These are phyloP conservation scores for Durusdinium trenchii DNA, from an alignment of 73 alveolate genomes.

Conservation along the genomic window DNA sequence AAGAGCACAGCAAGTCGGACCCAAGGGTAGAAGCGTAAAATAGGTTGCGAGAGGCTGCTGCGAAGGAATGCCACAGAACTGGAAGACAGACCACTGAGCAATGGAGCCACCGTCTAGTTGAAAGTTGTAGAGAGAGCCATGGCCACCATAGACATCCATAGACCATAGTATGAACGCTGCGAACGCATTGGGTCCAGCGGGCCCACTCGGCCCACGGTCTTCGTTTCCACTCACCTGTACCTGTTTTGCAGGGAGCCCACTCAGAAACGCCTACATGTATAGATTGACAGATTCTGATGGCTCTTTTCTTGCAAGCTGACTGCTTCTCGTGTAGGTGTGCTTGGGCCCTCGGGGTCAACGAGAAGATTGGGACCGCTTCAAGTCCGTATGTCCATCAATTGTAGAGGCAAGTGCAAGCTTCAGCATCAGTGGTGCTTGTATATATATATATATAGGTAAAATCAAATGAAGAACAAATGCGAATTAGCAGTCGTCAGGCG, in stretches of 20 bases:
- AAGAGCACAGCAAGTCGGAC: no score
- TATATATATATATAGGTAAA: no score
- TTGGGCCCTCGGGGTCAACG: conserved; percentile 19
- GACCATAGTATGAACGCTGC: neutral
- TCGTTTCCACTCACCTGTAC: no score
- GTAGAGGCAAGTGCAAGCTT: neutral
- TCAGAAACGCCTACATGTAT: no score
- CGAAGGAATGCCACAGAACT: neutral
- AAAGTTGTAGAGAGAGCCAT: neutral
- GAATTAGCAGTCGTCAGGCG: neutral
- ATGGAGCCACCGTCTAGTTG: neutral
- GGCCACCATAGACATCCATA: neutral
- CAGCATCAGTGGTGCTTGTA: neutral
- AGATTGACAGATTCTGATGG: neutral
- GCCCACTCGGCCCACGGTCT: no score
- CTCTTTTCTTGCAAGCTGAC: neutral
- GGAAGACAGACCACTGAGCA: neutral
- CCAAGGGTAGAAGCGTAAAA: no score
- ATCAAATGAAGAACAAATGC: no score
- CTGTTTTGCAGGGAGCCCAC: no score
- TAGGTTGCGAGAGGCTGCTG: neutral
- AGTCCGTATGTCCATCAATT: conserved; percentile 54
- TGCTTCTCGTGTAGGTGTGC: conserved; percentile 21
- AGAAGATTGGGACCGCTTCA: conserved; percentile 63
- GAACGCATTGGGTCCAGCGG: no score